Evolutionary conservation across 176 grass and related monocot genomes (phyloP), one percentile per base, ranked within the genome.

Genomic region (Musa troglodytarum): DNA sequence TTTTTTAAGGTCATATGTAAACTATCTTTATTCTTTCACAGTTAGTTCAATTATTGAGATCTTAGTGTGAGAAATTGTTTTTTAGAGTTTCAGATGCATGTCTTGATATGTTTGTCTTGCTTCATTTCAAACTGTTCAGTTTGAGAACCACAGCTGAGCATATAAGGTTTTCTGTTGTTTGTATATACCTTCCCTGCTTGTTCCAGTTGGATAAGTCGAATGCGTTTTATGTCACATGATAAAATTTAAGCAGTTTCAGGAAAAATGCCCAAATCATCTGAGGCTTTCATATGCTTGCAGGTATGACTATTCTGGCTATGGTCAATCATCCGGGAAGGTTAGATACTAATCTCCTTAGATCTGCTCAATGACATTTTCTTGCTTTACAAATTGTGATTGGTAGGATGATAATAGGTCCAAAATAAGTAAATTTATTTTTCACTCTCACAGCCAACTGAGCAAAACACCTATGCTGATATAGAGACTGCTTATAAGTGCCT

Each of bases 401-500:
- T 74, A 29, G 8, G 12, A 24, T 55, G 11, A 25, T 49, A 26
- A 54, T 54, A 54, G 22, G 20, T 50, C 34, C 8, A 20, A 54
- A 53, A 53, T 10, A 54, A 81, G 7, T 10, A 55, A 56, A 16
- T 81, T n/a, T 67, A 81, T 15, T 34, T 43, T n/a, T 79, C 14
- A 17, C 54, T 71, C 34, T 20, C 11, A 13, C 66, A 96, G 92
- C 92, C 92, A 9, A 92, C 82, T 16, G 92, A 96, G 62, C 79
- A 87, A 14, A 96, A 92, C 76, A 92, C 92, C 51, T 96, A 92
- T 82, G 89, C 89, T 69, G 92, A 96, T 85, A 92, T 96, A 84
- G 89, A 92, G 81, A 85, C 92, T 16, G 92, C 89, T 77, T 92
- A 92, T 78, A 89, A 89, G 81, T 92, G 82, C 77, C 92, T 96